These are phyloP conservation scores for Chalara sp. DNA, from an alignment of 2,329 filamentous ascomycete species.

Conservation along the genomic window DNA sequence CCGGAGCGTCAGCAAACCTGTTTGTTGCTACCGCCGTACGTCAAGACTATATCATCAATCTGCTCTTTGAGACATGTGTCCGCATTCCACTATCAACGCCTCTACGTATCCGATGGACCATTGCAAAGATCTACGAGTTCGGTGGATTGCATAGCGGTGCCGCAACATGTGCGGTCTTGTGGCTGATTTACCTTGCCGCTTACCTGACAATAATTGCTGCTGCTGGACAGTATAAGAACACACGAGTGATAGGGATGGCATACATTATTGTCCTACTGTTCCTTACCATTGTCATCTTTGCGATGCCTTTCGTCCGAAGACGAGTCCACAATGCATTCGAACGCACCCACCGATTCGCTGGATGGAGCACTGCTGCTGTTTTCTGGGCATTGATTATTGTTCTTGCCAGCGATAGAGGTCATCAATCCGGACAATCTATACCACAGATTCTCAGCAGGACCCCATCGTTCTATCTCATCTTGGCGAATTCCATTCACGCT, in stretches of 20 bases:
- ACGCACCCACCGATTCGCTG: constrained; percentile 62
- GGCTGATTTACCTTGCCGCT: constrained; percentile 35
- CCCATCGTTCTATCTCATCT: constrained; percentile 63
- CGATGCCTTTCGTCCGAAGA: constrained; percentile 57
- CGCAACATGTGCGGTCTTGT: constrained; percentile 39
- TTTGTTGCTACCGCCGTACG: constrained; percentile 42
- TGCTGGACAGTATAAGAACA: background rate
- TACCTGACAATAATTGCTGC: constrained; percentile 19
- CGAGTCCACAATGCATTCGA: constrained; percentile 65
- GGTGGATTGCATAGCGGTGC: constrained; percentile 47
- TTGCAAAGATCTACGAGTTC: constrained; percentile 45
- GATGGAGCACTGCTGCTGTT: constrained; percentile 59
- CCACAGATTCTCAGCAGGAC: constrained; percentile 33
- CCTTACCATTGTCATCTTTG: constrained; percentile 51
- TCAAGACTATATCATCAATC: constrained; percentile 47
- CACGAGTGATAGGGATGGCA: constrained; percentile 36
- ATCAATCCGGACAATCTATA: constrained; percentile 22
- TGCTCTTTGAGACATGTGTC: constrained; percentile 39
- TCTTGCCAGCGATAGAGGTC: constrained; percentile 34
- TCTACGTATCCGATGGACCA: constrained; percentile 38
- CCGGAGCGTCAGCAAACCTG: constrained; percentile 18
- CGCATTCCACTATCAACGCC: constrained; percentile 39
- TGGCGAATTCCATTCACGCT: background rate
- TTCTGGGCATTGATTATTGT: constrained; percentile 60
- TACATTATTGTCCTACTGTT: constrained; percentile 53